A percentile compares a stretch with the other conserved stretches of the same genome.
These are phyloP conservation scores for Fusarium sp. DNA, from an alignment of 2,329 filamentous ascomycete species.

Conservation along the genomic window DNA sequence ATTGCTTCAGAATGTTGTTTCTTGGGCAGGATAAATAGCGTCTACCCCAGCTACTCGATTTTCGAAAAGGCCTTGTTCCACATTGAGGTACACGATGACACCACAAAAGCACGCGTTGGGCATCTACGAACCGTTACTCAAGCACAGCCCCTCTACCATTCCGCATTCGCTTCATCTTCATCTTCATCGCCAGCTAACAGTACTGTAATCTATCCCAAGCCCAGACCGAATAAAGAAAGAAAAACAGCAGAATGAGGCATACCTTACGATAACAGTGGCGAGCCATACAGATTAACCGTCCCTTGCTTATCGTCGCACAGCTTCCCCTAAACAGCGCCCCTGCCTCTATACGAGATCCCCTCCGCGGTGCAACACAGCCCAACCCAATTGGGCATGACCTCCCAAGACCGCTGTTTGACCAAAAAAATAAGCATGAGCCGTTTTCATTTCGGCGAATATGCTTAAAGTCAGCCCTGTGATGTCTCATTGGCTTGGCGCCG, in stretches of 20 bases:
- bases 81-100: neutral
- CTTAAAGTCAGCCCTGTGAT: neutral
- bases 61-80: neutral
- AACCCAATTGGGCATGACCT: neutral
- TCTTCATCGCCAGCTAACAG: accelerated
- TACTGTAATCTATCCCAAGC: accelerated
- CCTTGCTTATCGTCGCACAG: neutral
- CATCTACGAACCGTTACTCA: neutral
- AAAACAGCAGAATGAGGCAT: neutral
- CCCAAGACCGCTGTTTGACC: neutral
- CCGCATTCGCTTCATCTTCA: neutral
- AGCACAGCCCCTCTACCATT: neutral
- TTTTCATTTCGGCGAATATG: neutral
- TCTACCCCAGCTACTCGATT: neutral
- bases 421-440: neutral
- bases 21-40: neutral
- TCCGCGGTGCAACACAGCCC: neutral
- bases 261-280: neutral
- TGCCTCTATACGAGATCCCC: neutral
- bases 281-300: neutral
- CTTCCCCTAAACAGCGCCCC: neutral
- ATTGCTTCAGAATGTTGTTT: neutral
- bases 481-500: neutral
- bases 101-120: neutral
- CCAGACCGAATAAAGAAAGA: neutral